phyloP scores from a whole-genome alignment of 306 rosid genomes.

The Chamaecrista fasciculata region DNA sequence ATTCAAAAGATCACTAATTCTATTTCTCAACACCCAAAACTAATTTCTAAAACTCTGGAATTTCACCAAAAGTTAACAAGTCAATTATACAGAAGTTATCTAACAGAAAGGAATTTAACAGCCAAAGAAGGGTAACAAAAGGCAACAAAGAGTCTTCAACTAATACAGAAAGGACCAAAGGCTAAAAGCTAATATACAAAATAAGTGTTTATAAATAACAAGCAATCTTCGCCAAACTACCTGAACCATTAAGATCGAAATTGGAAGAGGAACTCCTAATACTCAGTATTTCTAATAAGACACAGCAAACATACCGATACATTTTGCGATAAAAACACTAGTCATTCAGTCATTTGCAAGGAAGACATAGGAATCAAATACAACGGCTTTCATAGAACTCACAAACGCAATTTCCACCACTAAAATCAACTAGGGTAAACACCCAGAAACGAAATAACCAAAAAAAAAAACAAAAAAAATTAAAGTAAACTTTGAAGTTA shows the following conservation, averaged over 20 bases:
- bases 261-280: conserved; percentile 21
- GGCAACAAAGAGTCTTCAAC: neutral
- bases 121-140: neutral
- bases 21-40: no score
- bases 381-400: neutral
- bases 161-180: neutral
- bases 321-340: neutral
- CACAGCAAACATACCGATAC: neutral
- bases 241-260: conserved; percentile 6
- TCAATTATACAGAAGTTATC: neutral
- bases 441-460: neutral
- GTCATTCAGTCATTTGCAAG: neutral
- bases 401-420: neutral
- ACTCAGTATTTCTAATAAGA: neutral
- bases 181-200: neutral
- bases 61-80: conserved; percentile 1
- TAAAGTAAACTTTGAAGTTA: neutral
- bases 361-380: conserved; percentile 11
- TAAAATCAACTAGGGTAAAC: neutral
- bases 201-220: neutral
- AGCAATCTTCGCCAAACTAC: neutral
- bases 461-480: no score
- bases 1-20: no score
- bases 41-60: no score
- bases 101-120: neutral